Conservation (phyloP, 495 filamentous ascomycete genomes). For the Tuber indicum region DNA sequence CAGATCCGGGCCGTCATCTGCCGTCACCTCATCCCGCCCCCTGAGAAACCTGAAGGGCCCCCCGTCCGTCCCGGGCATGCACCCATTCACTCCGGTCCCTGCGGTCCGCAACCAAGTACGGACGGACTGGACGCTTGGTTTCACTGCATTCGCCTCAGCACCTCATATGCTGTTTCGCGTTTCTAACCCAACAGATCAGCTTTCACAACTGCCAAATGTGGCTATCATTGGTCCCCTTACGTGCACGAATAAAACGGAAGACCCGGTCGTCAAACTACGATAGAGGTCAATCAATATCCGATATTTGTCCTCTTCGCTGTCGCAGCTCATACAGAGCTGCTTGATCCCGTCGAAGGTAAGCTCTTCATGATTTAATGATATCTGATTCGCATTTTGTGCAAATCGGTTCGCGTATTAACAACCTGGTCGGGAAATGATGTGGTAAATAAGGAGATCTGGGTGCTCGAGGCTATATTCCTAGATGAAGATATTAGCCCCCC, state of each 20-base stretch:
- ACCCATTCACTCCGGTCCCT: too few relatives aligned
- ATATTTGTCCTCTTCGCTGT: conserved; percentile 74
- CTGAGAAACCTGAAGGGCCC: too few relatives aligned
- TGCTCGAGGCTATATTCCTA: conserved; percentile 36
- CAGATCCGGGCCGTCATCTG: too few relatives aligned
- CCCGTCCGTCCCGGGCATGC: too few relatives aligned
- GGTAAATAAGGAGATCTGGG: conserved; percentile 88
- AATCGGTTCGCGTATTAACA: conserved; percentile 68
- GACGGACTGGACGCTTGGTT: too few relatives aligned
- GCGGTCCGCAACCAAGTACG: too few relatives aligned
- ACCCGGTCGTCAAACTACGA: conserved; percentile 86
- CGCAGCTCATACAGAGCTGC: conserved; percentile 90
- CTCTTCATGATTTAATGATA: conserved; percentile 75
- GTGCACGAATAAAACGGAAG: conserved; percentile 94
- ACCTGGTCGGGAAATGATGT: conserved; percentile 89
- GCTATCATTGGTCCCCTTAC: conserved; percentile 47
- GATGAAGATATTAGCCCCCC: background rate
- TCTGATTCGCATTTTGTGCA: conserved; percentile 75
- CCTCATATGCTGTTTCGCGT: conserved; percentile 69
- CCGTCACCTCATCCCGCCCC: too few relatives aligned
- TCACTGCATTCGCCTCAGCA: conserved; percentile 66
- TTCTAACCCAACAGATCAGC: conserved; percentile 48
- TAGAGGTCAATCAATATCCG: conserved; percentile 82
- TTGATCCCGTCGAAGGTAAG: conserved; percentile 94
- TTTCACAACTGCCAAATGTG: conserved; percentile 30